A percentile compares a stretch with the other conserved stretches of the same genome.
Conservation (phyloP, 2,329 filamentous ascomycete genomes). For the Xylaria multiplex region DNA sequence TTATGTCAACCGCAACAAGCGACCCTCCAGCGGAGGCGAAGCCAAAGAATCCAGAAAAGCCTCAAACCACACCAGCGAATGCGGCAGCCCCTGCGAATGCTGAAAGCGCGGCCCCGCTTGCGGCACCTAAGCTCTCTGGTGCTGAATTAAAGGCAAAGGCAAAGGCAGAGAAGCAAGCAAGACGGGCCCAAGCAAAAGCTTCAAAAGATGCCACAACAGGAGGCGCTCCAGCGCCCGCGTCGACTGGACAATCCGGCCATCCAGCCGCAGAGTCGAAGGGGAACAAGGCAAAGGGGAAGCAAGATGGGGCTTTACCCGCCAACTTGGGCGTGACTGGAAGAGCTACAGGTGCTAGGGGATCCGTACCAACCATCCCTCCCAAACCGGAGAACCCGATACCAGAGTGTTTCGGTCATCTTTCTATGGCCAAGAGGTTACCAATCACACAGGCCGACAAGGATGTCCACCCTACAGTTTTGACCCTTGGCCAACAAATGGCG, state of each 20-base stretch:
- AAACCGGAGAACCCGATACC: constrained; percentile 73
- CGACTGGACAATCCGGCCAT: constrained; percentile 52
- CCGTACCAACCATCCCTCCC: constrained; percentile 52
- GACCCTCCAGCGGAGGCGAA: constrained; percentile 38
- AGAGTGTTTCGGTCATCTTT: constrained; percentile 84
- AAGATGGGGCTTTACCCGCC: constrained; percentile 53
- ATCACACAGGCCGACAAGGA: constrained; percentile 72
- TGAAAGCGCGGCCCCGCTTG: constrained; percentile 43
- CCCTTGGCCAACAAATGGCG: constrained; percentile 89
- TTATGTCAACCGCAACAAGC: constrained; percentile 39
- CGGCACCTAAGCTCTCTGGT: constrained; percentile 68
- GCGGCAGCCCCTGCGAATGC: constrained; percentile 33
- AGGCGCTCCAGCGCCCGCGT: constrained; percentile 48
- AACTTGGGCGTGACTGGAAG: constrained; percentile 45
- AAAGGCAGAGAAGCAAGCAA: constrained; percentile 90
- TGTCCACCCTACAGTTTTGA: constrained; percentile 87
- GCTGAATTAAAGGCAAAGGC: constrained; percentile 89
- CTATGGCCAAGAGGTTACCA: constrained; percentile 69
- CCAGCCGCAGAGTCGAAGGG: constrained; percentile 56
- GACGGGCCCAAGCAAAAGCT: constrained; percentile 77
- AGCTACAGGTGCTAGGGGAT: constrained; percentile 48
- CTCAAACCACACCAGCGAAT: constrained; percentile 32
- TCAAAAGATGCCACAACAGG: constrained; percentile 59
- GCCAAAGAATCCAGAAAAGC: constrained; percentile 33
- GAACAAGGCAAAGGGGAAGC: constrained; percentile 59